Evolutionary conservation across 2,329 filamentous ascomycete species (phyloP).

Genomic region (Exophiala lecanii-corni): DNA sequence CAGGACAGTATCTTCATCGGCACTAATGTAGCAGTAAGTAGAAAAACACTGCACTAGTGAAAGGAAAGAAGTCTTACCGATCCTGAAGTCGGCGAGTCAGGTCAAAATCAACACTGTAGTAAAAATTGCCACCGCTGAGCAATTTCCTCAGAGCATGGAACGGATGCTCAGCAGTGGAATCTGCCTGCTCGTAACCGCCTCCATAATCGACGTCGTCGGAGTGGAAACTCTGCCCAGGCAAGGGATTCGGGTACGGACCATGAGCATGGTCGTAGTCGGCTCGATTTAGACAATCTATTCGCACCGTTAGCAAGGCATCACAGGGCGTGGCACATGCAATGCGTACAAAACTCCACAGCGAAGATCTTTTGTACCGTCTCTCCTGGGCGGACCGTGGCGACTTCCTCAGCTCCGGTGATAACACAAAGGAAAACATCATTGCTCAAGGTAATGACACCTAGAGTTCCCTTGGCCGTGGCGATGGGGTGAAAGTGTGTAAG

Average conservation of each 20-base stretch:
- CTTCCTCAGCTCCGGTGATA: constrained; percentile 71
- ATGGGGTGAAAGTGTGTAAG: constrained; percentile 73
- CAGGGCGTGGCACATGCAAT: constrained; percentile 13
- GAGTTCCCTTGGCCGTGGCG: constrained; percentile 75
- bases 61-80: constrained; percentile 53
- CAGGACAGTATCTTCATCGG: constrained; percentile 70
- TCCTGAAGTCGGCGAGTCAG: constrained; percentile 90
- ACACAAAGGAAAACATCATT: constrained; percentile 87
- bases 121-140: constrained; percentile 88
- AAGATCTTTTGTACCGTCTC: constrained; percentile 86
- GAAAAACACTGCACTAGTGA: too few species aligned
- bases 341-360: constrained; percentile 72
- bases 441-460: constrained; percentile 79
- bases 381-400: constrained; percentile 76
- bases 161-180: constrained; percentile 74
- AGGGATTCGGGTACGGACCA: constrained; percentile 50
- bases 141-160: constrained; percentile 89
- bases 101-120: constrained; percentile 98
- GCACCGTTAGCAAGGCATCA: not conserved
- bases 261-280: constrained; percentile 76
- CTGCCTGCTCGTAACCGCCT: constrained; percentile 55
- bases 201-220: constrained; percentile 51
- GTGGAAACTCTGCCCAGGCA: constrained; percentile 49
- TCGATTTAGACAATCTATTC: constrained; percentile 75
- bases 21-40: too few species aligned